Evolutionary conservation across 2,329 filamentous ascomycete genomes (phyloP).

Genomic region (Fusarium equiseti): DNA sequence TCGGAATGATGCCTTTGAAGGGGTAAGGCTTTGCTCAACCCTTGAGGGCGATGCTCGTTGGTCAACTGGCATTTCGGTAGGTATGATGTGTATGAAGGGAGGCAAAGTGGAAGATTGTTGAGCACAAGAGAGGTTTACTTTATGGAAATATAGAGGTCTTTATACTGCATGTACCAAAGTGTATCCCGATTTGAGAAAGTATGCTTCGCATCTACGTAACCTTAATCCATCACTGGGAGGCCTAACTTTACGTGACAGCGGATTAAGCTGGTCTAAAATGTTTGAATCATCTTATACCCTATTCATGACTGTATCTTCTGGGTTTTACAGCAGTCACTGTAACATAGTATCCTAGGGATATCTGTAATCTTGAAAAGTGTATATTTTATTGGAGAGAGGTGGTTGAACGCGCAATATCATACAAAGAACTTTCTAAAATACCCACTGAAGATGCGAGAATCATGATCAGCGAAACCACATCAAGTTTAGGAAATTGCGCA

Average conservation of each 20-base stretch:
- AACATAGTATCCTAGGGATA: no score
- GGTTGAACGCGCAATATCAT: no score
- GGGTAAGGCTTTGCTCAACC: neutral
- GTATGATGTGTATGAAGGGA: neutral
- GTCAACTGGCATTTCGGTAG: neutral
- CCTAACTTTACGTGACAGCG: neutral
- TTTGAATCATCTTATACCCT: neutral
- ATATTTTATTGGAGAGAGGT: no score
- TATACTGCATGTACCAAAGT: neutral
- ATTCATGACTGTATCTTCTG: neutral
- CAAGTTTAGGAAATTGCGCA: no score
- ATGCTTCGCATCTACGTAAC: neutral
- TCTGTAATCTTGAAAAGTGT: no score
- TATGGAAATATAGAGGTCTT: neutral
- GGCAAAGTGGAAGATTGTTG: neutral
- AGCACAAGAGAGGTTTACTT: neutral
- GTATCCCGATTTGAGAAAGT: neutral
- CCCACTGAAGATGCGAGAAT: no score
- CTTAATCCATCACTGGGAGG: neutral
- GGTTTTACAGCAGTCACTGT: no score
- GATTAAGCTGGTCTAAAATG: neutral
- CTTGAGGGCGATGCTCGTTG: neutral
- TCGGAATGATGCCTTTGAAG: neutral
- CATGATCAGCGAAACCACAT: no score
- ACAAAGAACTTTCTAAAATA: no score